Percentiles rank a stretch among this genome's conserved stretches.
Evolutionary conservation across 306 rosid species (phyloP).

Genomic region (Prunus padus): DNA sequence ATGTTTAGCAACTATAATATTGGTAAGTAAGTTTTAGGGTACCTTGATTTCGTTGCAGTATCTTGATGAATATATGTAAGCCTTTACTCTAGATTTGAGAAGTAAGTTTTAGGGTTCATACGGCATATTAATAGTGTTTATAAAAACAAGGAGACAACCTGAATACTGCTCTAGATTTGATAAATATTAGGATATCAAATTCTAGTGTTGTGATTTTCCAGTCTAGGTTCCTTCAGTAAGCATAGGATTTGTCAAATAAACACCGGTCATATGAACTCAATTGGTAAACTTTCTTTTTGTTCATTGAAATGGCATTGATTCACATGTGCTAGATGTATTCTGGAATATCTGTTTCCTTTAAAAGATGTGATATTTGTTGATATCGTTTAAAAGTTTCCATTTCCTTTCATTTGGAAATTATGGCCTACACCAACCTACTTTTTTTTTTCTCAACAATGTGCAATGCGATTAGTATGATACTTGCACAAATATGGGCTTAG

Average conservation of each 20-base stretch:
- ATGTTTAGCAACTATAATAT: no score
- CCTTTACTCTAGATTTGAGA: no score
- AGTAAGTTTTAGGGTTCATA: no score
- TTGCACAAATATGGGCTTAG: neutral
- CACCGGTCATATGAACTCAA: neutral
- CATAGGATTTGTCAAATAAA: neutral
- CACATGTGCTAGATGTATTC: neutral
- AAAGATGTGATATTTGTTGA: no score
- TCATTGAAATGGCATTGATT: neutral
- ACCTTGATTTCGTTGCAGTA: no score
- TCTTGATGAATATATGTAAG: no score
- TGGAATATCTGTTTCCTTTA: neutral
- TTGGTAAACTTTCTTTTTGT: neutral
- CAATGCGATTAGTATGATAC: neutral
- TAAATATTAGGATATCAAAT: neutral
- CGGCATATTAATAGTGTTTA: neutral
- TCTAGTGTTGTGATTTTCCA: neutral
- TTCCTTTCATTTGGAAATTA: constrained; percentile 79
- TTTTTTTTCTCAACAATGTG: constrained; percentile 23
- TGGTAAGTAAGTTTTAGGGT: no score
- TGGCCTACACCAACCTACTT: constrained; percentile 84
- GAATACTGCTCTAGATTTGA: neutral
- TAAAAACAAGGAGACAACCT: neutral
- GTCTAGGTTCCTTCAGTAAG: neutral
- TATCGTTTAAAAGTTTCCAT: constrained; percentile 57